A percentile compares a stretch with the other conserved stretches of the same genome.
phyloP scores from a whole-genome alignment of 192 early-diverging fungal species.

The Coemansia sp. region DNA sequence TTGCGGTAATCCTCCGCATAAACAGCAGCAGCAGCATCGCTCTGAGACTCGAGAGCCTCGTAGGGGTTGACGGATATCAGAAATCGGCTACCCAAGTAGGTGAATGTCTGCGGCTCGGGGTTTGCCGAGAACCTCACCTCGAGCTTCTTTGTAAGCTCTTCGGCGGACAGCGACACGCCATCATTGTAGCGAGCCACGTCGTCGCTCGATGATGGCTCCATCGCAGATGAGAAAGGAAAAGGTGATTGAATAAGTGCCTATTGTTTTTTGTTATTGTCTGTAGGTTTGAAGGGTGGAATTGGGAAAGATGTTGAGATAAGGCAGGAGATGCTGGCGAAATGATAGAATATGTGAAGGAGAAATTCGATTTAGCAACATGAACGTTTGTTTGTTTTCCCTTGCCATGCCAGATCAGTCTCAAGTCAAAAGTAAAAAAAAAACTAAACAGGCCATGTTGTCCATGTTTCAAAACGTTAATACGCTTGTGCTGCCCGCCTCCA shows the following conservation, averaged over 20 bases:
- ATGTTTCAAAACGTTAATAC: slow-evolving; percentile 3
- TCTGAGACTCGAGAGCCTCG: slow-evolving; percentile 60
- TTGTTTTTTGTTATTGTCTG: neutral
- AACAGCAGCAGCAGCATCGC: slow-evolving; percentile 65
- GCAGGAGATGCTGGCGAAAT: neutral
- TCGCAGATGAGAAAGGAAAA: neutral
- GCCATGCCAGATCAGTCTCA: neutral
- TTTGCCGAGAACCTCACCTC: slow-evolving; percentile 55
- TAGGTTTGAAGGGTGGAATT: neutral
- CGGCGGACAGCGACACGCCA: slow-evolving; percentile 42
- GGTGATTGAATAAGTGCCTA: neutral
- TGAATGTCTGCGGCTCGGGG: slow-evolving; percentile 63
- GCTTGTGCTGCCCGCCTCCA: neutral
- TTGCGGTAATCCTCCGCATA: slow-evolving; percentile 77
- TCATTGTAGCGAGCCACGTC: slow-evolving; percentile 54
- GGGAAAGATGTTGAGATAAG: neutral
- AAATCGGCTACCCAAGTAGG: slow-evolving; percentile 67
- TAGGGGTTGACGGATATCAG: slow-evolving; percentile 75
- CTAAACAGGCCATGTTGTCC: neutral
- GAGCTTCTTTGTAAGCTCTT: slow-evolving; percentile 52
- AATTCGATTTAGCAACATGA: neutral
- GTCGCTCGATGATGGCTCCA: slow-evolving; percentile 46
- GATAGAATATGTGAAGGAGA: neutral
- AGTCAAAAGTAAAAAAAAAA: neutral
- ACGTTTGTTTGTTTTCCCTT: neutral